A percentile compares a stretch with the other conserved stretches of the same genome.
phyloP scores from a whole-genome alignment of 345 rosid species.

The Hibiscus mutabilis region DNA sequence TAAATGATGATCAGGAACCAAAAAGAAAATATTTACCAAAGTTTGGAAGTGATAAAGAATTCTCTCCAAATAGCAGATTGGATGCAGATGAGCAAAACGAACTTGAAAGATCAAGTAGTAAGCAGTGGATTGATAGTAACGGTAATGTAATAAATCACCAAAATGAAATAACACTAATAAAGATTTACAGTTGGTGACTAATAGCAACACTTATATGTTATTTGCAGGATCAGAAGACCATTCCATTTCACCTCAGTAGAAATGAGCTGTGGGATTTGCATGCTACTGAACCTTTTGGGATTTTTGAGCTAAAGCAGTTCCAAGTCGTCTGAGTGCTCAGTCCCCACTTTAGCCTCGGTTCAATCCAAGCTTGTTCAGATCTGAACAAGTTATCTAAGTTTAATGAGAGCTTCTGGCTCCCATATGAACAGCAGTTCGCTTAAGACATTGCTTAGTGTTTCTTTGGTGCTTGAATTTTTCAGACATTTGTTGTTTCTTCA shows the following conservation, averaged over 20 bases:
- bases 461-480: constrained; percentile 33
- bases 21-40: neutral
- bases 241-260: constrained; percentile 10
- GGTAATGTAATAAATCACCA: constrained; percentile 12
- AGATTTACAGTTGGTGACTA: neutral
- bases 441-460: constrained; percentile 33
- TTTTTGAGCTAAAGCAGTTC: neutral
- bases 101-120: constrained; percentile 4
- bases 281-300: neutral
- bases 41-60: constrained; percentile 9
- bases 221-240: constrained; percentile 26
- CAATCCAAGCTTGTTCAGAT: constrained; percentile 22
- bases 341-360: constrained; percentile 2
- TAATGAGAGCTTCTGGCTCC: constrained; percentile 16
- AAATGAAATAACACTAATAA: neutral
- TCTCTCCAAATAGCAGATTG: constrained; percentile 6
- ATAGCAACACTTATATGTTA: neutral
- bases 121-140: constrained; percentile 3
- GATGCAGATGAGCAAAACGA: constrained; percentile 8
- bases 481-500: constrained; percentile 32
- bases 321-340: neutral
- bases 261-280: neutral
- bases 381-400: constrained; percentile 7
- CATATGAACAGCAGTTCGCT: constrained; percentile 17
- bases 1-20: constrained; percentile 7